These are phyloP conservation scores for Nakazawaea peltata DNA, from an alignment of 805 yeast species.

Conservation along the genomic window DNA sequence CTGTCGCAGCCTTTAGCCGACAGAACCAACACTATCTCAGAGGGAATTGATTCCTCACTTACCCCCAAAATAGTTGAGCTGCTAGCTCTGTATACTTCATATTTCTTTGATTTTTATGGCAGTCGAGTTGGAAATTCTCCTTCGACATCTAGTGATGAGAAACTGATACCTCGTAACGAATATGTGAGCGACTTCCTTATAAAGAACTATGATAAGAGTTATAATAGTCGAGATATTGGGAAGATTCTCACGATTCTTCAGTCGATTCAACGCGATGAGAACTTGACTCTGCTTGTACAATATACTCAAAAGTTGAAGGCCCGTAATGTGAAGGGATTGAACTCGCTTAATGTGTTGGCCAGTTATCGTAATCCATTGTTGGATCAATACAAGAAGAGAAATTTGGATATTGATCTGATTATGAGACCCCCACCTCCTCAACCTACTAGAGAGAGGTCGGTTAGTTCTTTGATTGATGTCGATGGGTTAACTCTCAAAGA, in stretches of 20 bases:
- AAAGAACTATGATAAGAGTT: conserved; percentile 2
- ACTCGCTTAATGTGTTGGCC: neutral
- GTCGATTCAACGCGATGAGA: neutral
- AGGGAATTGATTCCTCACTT: neutral
- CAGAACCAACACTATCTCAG: no score
- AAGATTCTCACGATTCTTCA: conserved; percentile 3
- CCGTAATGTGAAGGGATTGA: conserved; percentile 1
- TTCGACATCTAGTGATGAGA: no score
- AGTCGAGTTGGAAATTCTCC: no score
- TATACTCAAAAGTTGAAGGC: conserved; percentile 8
- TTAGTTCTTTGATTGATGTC: neutral
- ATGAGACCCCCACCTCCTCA: neutral
- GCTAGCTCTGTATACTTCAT: neutral
- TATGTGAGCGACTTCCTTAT: conserved; percentile 3
- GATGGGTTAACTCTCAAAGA: conserved; percentile 3
- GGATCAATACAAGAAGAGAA: neutral
- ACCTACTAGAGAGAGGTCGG: conserved; percentile 2
- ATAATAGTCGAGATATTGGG: neutral
- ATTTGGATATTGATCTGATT: neutral
- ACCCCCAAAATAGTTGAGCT: conserved; percentile 1
- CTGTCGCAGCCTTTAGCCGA: neutral
- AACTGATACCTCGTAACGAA: conserved; percentile 7
- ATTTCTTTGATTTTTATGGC: conserved; percentile 4
- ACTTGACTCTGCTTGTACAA: conserved; percentile 2
- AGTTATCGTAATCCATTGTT: conserved; percentile 1